These are phyloP conservation scores for Neurospora sp. DNA, from an alignment of 495 filamentous ascomycete species.

Conservation along the genomic window DNA sequence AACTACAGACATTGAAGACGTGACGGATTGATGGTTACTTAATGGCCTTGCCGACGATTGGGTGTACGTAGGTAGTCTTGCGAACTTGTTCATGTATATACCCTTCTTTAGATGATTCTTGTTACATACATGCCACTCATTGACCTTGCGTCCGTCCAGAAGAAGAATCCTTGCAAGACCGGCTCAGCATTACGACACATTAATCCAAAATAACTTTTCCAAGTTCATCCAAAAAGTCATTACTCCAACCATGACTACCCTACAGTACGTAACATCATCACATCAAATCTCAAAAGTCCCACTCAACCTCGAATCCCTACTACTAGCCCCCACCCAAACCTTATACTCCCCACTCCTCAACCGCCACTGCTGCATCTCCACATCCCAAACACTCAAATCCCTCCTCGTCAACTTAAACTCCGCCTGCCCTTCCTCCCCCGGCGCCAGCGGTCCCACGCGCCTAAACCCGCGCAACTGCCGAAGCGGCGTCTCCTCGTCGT, in stretches of 20 bases:
- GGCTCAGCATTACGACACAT: background rate
- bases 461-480: conserved; percentile 48
- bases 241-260: background rate
- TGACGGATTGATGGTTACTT: background rate
- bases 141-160: background rate
- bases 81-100: background rate
- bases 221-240: background rate
- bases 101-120: background rate
- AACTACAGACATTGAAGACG: background rate
- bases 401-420: conserved; percentile 41
- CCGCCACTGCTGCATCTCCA: conserved; percentile 73
- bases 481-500: conserved; percentile 26
- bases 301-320: conserved; percentile 33
- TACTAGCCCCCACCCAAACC: conserved; percentile 38
- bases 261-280: too few species aligned
- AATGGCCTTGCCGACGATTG: background rate
- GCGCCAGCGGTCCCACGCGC: conserved; percentile 32
- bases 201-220: background rate
- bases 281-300: conserved; percentile 2
- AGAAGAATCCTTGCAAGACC: background rate
- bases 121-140: background rate
- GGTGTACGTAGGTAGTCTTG: background rate
- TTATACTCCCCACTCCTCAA: conserved; percentile 40
- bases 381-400: conserved; percentile 72
- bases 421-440: conserved; percentile 31